Evolutionary conservation across 2,329 filamentous ascomycete species (phyloP).

Genomic region (Fusarium miscanthi): DNA sequence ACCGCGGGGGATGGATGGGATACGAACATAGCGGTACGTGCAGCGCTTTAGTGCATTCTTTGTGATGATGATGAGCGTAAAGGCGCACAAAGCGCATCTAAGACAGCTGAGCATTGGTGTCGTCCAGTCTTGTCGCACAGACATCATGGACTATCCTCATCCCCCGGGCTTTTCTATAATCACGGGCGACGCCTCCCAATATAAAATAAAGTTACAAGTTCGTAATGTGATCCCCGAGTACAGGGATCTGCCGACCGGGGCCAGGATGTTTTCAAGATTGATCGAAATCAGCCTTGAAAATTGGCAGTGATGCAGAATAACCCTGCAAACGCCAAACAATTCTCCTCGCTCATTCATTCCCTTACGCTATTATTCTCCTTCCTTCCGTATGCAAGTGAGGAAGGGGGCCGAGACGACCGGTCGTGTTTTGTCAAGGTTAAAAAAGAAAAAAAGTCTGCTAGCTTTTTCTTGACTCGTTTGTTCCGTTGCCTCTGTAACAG

Average conservation of each 20-base stretch:
- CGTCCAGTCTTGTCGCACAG: slow-evolving; percentile 21
- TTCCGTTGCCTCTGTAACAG: slow-evolving; percentile 15
- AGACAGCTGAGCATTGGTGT: background rate
- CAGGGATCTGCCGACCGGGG: slow-evolving; percentile 17
- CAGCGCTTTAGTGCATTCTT: background rate
- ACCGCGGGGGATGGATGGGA: background rate
- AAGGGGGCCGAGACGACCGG: background rate
- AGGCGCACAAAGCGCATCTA: slow-evolving; percentile 7
- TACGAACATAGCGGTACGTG: background rate
- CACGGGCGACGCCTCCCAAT: slow-evolving; percentile 24
- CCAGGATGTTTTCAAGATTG: background rate
- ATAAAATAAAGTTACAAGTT: slow-evolving; percentile 27
- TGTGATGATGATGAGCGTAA: background rate
- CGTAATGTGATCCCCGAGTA: slow-evolving; percentile 23
- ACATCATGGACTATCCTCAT: background rate
- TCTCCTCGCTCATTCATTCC: background rate
- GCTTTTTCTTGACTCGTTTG: slow-evolving; percentile 23
- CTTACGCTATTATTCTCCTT: background rate
- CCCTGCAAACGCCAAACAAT: slow-evolving; percentile 1
- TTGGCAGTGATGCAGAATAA: slow-evolving; percentile 15
- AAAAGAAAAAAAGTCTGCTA: background rate
- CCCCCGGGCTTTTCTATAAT: slow-evolving; percentile 18
- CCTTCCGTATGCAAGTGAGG: background rate
- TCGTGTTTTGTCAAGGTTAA: slow-evolving; percentile 2
- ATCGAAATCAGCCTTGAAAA: slow-evolving; percentile 16